These are phyloP conservation scores for Gardenia jasminoides DNA, from an alignment of 257 asterid genomes.

Conservation along the genomic window DNA sequence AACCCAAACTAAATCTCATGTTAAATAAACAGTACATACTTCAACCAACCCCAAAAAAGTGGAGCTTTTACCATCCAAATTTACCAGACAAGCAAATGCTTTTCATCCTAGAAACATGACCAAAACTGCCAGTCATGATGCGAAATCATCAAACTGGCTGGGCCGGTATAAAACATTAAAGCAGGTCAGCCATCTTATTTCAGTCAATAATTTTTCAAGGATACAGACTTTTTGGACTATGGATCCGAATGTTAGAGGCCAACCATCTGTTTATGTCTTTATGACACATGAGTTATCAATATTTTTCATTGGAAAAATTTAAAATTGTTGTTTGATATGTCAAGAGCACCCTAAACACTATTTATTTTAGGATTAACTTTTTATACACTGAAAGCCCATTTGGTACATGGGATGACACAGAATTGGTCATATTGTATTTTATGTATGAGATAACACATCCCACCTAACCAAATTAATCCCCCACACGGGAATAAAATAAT, in stretches of 20 bases:
- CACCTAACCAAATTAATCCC: no score
- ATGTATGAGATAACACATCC: no score
- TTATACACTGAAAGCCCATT: no score
- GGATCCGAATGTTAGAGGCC: neutral
- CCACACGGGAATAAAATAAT: no score
- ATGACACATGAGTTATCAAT: neutral
- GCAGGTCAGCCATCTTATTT: neutral
- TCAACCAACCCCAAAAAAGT: neutral
- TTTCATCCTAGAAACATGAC: neutral
- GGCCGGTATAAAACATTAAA: neutral
- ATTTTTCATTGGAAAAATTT: neutral
- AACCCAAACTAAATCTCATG: neutral
- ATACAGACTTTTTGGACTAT: neutral
- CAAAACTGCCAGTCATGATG: neutral
- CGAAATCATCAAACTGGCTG: neutral
- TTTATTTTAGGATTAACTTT: no score
- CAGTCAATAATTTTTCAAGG: neutral
- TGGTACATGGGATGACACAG: no score
- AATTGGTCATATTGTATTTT: no score
- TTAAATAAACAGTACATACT: no score
- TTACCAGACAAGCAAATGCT: neutral
- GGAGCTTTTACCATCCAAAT: neutral
- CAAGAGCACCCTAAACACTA: neutral
- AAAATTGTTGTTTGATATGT: neutral
- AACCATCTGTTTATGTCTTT: neutral